Percentiles rank a stretch among this genome's conserved stretches.
phyloP scores from a whole-genome alignment of 306 rosid species.

The Hippophae gyantsensis region DNA sequence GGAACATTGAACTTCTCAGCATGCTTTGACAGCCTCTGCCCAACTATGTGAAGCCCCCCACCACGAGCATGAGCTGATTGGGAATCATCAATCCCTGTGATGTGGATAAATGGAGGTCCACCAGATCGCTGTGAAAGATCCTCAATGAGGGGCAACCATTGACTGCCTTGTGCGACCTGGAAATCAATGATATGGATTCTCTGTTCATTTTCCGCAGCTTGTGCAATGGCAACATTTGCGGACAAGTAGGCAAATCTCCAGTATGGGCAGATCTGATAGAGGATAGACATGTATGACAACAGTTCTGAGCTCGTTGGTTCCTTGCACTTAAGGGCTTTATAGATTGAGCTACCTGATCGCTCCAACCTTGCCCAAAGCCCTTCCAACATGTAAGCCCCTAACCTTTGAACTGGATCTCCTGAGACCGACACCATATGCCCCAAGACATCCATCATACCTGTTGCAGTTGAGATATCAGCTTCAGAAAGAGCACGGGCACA shows the following conservation, averaged over 20 bases:
- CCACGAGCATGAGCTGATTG: conserved; percentile 81
- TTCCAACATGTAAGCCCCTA: conserved; percentile 95
- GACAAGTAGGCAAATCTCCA: conserved; percentile 66
- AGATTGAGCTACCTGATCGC: conserved; percentile 72
- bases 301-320: conserved; percentile 71
- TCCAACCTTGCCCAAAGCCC: conserved; percentile 83
- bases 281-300: conserved; percentile 59
- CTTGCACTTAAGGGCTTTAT: conserved; percentile 60
- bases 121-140: conserved; percentile 50
- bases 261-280: conserved; percentile 63
- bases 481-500: conserved; percentile 59
- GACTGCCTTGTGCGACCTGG: conserved; percentile 90
- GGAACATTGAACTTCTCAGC: conserved; percentile 43
- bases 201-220: conserved; percentile 59
- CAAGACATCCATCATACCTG: conserved; percentile 45
- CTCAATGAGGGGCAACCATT: conserved; percentile 51
- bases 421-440: conserved; percentile 71
- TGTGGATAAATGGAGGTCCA: conserved; percentile 49
- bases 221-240: conserved; percentile 52
- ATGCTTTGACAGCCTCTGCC: conserved; percentile 29
- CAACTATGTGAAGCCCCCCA: conserved; percentile 76
- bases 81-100: conserved; percentile 88
- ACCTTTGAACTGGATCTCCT: conserved; percentile 67
- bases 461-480: conserved; percentile 32
- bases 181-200: conserved; percentile 82